Conservation (phyloP, 2,329 filamentous ascomycete genomes). For the Apiospora aurea region DNA sequence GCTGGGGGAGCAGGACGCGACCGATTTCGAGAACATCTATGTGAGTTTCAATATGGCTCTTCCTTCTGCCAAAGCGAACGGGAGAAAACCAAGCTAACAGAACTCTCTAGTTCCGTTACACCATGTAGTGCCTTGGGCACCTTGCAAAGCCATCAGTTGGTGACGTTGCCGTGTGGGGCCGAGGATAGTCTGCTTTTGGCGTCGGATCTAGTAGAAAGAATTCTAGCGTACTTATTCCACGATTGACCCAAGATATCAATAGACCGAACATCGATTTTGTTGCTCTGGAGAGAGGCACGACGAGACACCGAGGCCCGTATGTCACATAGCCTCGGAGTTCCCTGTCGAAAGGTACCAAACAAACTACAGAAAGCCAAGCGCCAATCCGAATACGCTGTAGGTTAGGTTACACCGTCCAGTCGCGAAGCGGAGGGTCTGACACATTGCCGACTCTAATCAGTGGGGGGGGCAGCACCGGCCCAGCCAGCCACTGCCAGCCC, state of each 20-base stretch:
- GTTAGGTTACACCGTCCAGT: neutral
- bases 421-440: neutral
- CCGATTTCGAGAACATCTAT: constrained; percentile 48
- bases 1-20: constrained; percentile 46
- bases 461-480: neutral
- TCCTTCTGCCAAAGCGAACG: too few species aligned
- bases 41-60: constrained; percentile 34
- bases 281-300: neutral
- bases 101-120: constrained; percentile 24
- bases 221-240: neutral
- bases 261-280: neutral
- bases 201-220: neutral
- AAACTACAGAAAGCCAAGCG: neutral
- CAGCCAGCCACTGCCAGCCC: neutral
- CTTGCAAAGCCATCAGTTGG: too few species aligned
- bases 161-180: neutral
- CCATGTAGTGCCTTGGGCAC: neutral
- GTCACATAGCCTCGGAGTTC: neutral
- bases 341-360: neutral
- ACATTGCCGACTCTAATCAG: neutral
- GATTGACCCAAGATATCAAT: neutral
- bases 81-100: neutral
- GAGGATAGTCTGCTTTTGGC: neutral
- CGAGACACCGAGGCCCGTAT: neutral
- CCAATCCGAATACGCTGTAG: neutral